phyloP scores from a whole-genome alignment of 345 rosid genomes.

The Durio zibethinus region DNA sequence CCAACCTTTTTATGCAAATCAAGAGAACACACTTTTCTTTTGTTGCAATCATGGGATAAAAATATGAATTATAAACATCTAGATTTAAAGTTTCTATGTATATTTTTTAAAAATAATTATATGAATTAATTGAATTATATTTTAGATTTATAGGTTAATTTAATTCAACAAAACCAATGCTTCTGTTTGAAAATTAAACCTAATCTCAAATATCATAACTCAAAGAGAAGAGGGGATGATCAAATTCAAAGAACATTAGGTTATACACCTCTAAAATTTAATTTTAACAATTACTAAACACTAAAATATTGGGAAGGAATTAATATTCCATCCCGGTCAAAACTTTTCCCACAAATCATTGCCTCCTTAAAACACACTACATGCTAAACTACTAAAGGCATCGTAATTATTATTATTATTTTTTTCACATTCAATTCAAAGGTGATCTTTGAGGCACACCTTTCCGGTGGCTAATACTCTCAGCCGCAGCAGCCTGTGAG shows the following conservation, averaged over 20 bases:
- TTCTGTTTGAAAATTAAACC: neutral
- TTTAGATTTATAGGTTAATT: no score
- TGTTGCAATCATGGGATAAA: neutral
- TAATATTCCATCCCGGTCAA: neutral
- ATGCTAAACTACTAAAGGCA: neutral
- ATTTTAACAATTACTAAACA: neutral
- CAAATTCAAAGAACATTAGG: neutral
- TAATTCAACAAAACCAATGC: no score
- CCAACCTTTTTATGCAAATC: neutral
- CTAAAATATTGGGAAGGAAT: slow-evolving; percentile 7
- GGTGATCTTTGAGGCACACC: slow-evolving; percentile 57
- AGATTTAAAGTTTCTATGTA: no score
- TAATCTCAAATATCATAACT: neutral
- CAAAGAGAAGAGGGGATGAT: neutral
- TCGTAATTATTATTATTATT: neutral
- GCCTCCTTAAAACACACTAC: neutral
- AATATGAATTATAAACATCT: no score
- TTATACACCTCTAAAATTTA: neutral
- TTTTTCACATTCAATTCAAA: slow-evolving; percentile 32
- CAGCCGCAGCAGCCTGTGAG: slow-evolving; percentile 13
- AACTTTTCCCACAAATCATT: slow-evolving; percentile 1
- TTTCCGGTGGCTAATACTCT: slow-evolving; percentile 44
- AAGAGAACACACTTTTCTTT: neutral
- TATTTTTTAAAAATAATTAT: no score
- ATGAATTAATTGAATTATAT: no score